Conservation (phyloP, 2,329 filamentous ascomycete genomes). For the Paramyrothecium sp. region DNA sequence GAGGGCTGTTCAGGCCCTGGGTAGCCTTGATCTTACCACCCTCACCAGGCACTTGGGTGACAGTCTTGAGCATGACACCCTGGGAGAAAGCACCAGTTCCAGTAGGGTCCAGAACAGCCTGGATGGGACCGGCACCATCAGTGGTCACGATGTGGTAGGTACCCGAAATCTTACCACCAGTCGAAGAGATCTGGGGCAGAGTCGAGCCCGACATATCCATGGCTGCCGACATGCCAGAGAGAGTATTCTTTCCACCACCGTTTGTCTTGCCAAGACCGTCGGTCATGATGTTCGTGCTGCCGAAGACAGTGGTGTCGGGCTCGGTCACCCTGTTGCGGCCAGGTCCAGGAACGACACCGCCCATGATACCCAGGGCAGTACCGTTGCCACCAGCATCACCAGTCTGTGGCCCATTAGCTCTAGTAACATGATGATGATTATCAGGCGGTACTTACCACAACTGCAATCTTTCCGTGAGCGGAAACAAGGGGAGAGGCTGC, state of each 20-base stretch:
- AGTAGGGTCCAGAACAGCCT: constrained; percentile 35
- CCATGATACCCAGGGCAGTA: constrained; percentile 35
- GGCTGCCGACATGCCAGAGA: constrained; percentile 26
- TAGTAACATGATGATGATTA: not conserved
- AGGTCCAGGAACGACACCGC: constrained; percentile 35
- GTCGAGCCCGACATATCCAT: constrained; percentile 34
- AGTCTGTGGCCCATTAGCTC: not conserved
- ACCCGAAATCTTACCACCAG: constrained; percentile 30
- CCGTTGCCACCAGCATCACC: constrained; percentile 36
- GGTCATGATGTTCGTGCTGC: constrained; percentile 26
- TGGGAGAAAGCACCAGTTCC: constrained; percentile 31
- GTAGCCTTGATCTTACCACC: constrained; percentile 28
- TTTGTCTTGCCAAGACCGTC: constrained; percentile 37
- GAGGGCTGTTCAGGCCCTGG: not conserved
- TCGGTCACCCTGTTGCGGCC: constrained; percentile 40
- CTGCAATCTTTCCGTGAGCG: constrained; percentile 24
- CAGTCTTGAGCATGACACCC: constrained; percentile 22
- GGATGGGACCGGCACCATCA: constrained; percentile 37
- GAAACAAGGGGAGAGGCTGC: constrained; percentile 24
- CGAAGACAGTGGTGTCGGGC: constrained; percentile 44
- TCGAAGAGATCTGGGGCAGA: constrained; percentile 35
- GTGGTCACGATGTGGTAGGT: constrained; percentile 38
- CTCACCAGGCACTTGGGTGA: constrained; percentile 33
- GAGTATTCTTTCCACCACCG: constrained; percentile 31
- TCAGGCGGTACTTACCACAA: constrained; percentile 7